Conservation (phyloP, 2,329 filamentous ascomycete genomes). For the Pseudogymnoascus sp. region DNA sequence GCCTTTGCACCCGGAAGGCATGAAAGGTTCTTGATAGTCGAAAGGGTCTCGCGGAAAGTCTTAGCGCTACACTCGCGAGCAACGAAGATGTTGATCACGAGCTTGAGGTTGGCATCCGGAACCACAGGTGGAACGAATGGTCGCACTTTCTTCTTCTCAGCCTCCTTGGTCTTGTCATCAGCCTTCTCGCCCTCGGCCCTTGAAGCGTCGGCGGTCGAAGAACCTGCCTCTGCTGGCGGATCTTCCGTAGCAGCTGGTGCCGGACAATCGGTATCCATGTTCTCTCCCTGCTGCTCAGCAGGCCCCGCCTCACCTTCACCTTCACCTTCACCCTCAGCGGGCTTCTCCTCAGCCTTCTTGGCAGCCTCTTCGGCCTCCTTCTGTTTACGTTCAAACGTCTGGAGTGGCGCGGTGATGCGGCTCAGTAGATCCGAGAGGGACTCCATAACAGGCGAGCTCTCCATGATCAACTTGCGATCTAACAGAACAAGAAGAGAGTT, state of each 20-base stretch:
- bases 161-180: slow-evolving; percentile 20
- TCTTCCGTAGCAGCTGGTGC: slow-evolving; percentile 16
- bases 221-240: slow-evolving; percentile 13
- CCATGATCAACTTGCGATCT: slow-evolving; percentile 91
- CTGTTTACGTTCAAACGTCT: slow-evolving; percentile 72
- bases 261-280: slow-evolving; percentile 17
- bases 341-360: slow-evolving; percentile 37
- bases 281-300: slow-evolving; percentile 14
- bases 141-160: slow-evolving; percentile 33
- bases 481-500: slow-evolving; percentile 83
- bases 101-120: slow-evolving; percentile 77
- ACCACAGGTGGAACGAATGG: slow-evolving; percentile 74
- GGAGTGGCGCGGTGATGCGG: slow-evolving; percentile 79
- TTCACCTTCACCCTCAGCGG: slow-evolving; percentile 19
- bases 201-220: slow-evolving; percentile 14
- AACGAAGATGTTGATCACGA: slow-evolving; percentile 95
- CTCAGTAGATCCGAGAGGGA: slow-evolving; percentile 80
- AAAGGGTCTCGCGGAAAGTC: slow-evolving; percentile 95
- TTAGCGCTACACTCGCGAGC: slow-evolving; percentile 94
- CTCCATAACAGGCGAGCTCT: slow-evolving; percentile 96
- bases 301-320: slow-evolving; percentile 17
- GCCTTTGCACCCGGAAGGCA: slow-evolving; percentile 84
- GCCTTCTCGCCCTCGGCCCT: slow-evolving; percentile 15
- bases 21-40: slow-evolving; percentile 97
- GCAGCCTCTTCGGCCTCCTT: slow-evolving; percentile 59